Evolutionary conservation across 768 basidiomycete genomes (phyloP).

Genomic region (Mycena indigotica): DNA sequence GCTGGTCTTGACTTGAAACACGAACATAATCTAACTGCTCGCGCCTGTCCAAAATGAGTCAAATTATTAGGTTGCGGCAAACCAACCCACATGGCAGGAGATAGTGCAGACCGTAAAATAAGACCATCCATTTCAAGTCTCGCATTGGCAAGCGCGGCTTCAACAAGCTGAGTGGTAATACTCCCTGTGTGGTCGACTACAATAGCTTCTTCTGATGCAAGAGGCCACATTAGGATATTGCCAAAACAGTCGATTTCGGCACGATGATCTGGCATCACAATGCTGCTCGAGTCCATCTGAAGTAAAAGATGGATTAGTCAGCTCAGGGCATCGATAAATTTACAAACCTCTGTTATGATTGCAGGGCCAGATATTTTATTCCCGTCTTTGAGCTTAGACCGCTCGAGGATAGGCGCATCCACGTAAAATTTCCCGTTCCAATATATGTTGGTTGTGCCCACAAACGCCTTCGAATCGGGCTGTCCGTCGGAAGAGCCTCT

Average conservation of each 20-base stretch:
- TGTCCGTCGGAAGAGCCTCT: constrained; percentile 13
- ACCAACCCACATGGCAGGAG: constrained; percentile 26
- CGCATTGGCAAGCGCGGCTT: constrained; percentile 26
- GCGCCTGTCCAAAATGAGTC: constrained; percentile 16
- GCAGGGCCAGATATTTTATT: constrained; percentile 29
- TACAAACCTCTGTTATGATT: constrained; percentile 28
- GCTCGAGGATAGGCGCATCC: constrained; percentile 29
- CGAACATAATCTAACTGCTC: constrained; percentile 28
- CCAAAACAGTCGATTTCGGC: constrained; percentile 31
- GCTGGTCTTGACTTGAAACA: too few relatives aligned
- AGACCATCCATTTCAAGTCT: constrained; percentile 33
- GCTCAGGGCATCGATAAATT: too few relatives aligned
- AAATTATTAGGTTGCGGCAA: neutral
- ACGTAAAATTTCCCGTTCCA: constrained; percentile 23
- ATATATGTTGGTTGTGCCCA: constrained; percentile 17
- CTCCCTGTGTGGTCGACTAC: constrained; percentile 16
- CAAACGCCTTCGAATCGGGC: constrained; percentile 10
- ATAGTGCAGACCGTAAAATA: constrained; percentile 30
- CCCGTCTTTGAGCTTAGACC: constrained; percentile 24
- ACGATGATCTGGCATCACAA: constrained; percentile 29
- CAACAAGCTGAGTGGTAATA: constrained; percentile 26
- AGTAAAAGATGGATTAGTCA: neutral
- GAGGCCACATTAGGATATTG: constrained; percentile 33
- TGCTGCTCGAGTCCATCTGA: constrained; percentile 30
- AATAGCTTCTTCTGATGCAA: constrained; percentile 9